Evolutionary conservation across 2,329 filamentous ascomycete species (phyloP).

Genomic region (Aspergillus pseudoterreus): DNA sequence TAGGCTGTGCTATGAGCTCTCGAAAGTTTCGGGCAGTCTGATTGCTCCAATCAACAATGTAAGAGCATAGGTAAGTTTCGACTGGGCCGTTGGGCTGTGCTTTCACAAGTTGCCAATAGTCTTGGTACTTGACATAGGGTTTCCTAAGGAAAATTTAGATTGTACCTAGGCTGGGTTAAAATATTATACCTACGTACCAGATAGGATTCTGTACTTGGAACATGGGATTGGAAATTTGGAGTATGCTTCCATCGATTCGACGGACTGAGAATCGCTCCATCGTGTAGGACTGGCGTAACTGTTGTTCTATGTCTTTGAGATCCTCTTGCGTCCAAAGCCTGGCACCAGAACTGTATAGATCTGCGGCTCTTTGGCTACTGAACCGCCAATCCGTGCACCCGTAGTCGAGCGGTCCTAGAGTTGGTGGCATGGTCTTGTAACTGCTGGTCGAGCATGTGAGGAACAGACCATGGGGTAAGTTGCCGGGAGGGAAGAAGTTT

Average conservation of each 20-base stretch:
- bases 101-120: constrained; percentile 3
- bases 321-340: not conserved
- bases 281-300: not conserved
- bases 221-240: constrained; percentile 1
- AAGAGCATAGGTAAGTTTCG: constrained; percentile 1
- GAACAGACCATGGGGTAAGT: not conserved
- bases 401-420: not conserved
- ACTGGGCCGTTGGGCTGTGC: not conserved
- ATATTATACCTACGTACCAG: constrained; percentile 1
- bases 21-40: constrained; percentile 2
- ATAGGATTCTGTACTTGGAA: constrained; percentile 3
- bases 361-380: constrained; percentile 1
- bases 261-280: constrained; percentile 1
- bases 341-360: constrained; percentile 1
- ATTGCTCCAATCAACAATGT: constrained; percentile 3
- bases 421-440: not conserved
- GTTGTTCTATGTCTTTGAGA: constrained; percentile 1
- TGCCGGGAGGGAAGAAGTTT: not conserved
- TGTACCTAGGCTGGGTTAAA: not conserved
- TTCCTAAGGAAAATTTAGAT: constrained; percentile 1
- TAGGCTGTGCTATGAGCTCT: constrained; percentile 2
- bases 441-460: not conserved
- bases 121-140: constrained; percentile 2
- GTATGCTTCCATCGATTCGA: constrained; percentile 1
- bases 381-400: constrained; percentile 1